Conservation (phyloP, 768 basidiomycete genomes). For the Tricholoma hemisulphureum region DNA sequence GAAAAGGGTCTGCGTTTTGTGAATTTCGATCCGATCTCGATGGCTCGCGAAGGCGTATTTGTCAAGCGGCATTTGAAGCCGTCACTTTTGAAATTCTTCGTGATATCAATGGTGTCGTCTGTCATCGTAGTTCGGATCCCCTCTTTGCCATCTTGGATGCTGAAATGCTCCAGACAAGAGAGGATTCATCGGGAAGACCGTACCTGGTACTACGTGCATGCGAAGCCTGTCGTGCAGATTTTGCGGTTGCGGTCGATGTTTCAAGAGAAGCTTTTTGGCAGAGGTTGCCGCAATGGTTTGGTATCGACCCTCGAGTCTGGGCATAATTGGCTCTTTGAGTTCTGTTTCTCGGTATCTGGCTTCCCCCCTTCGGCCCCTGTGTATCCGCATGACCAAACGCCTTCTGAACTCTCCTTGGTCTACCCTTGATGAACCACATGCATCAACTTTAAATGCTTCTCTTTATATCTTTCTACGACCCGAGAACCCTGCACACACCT, state of each 20-base stretch:
- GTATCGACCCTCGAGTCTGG: conserved; percentile 39
- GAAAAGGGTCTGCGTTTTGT: conserved; percentile 51
- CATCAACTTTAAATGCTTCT: not conserved
- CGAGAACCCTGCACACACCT: not conserved
- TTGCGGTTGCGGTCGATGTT: conserved; percentile 55
- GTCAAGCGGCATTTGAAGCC: conserved; percentile 70
- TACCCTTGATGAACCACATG: not conserved
- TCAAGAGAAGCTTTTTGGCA: conserved; percentile 67
- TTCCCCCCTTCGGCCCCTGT: not conserved
- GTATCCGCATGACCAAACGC: not conserved
- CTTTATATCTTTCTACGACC: not conserved
- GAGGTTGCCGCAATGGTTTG: conserved; percentile 65
- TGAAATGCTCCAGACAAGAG: conserved; percentile 61
- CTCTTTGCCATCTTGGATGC: conserved; percentile 69
- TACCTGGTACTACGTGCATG: conserved; percentile 54
- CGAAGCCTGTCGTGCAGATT: conserved; percentile 62
- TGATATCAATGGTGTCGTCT: conserved; percentile 67
- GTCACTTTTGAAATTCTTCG: conserved; percentile 74
- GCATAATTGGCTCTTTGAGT: conserved; percentile 15
- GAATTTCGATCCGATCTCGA: conserved; percentile 47
- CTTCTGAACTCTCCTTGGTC: not conserved
- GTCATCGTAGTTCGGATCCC: conserved; percentile 66
- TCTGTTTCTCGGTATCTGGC: not conserved
- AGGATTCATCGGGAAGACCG: conserved; percentile 44
- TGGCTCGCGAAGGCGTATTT: conserved; percentile 47